Percentiles rank a stretch among this genome's conserved stretches.
These are phyloP conservation scores for barrel medic (Medicago truncatula) DNA, from an alignment of 306 rosid genomes.

Conservation along the genomic window MtrunA17r5.0-ANR NC_053047.1:24622001-24622500, in stretches of 20 bases:
- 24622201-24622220: constrained; percentile 87
- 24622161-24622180: constrained; percentile 75
- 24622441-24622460: too few species aligned
- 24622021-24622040: not conserved
- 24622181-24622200: constrained; percentile 69
- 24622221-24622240: constrained; percentile 95
- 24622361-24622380: not conserved
- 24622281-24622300: constrained; percentile 88
- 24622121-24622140: constrained; percentile 2
- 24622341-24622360: not conserved
- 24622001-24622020: not conserved
- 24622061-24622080: constrained; percentile 1
- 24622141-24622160: constrained; percentile 66
- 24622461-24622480: too few species aligned
- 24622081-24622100: constrained; percentile 3
- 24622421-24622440: too few species aligned
- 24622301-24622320: constrained; percentile 86
- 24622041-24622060: constrained; percentile 8
- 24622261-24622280: constrained; percentile 79
- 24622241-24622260: constrained; percentile 73
- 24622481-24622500: too few species aligned
- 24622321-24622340: constrained; percentile 12
- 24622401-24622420: too few species aligned
- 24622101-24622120: not conserved
- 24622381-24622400: not conserved